phyloP scores from a whole-genome alignment of 2,329 filamentous ascomycete genomes.

The Microsporum canis region DNA sequence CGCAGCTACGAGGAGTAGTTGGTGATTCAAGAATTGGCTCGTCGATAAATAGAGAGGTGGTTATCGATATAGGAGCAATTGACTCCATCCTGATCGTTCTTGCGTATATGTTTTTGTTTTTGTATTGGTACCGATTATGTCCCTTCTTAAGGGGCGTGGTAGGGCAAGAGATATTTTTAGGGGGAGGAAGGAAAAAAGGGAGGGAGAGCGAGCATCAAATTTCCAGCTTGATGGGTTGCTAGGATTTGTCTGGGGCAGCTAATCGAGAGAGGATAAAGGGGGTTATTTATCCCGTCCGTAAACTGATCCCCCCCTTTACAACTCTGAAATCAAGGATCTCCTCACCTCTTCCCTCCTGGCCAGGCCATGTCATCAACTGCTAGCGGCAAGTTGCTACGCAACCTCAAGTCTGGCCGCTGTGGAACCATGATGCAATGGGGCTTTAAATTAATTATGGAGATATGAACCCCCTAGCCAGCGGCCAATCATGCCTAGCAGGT shows the following conservation, averaged over 20 bases:
- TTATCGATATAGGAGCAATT: not conserved
- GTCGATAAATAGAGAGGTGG: not conserved
- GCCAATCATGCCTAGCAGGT: not conserved
- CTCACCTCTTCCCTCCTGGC: not conserved
- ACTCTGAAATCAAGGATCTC: not conserved
- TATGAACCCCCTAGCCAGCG: not conserved
- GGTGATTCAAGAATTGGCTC: not conserved
- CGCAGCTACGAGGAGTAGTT: not conserved
- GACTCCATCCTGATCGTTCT: not conserved
- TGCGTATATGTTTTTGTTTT: not conserved
- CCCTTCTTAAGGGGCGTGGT: not conserved
- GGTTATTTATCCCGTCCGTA: not conserved
- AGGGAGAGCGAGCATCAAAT: not conserved
- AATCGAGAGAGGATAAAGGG: not conserved
- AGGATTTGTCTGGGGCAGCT: not conserved
- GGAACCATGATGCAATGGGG: conserved; percentile 1
- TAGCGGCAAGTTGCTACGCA: not conserved
- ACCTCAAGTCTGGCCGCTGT: not conserved
- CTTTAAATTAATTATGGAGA: not conserved
- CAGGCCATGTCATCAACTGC: not conserved
- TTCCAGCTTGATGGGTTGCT: not conserved
- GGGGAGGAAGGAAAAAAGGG: not conserved
- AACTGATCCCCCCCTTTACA: not conserved
- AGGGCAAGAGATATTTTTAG: not conserved
- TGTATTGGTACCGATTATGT: not conserved